These are phyloP conservation scores for Leptosphaerulina australis DNA, from an alignment of 2,329 filamentous ascomycete species.

Conservation along the genomic window DNA sequence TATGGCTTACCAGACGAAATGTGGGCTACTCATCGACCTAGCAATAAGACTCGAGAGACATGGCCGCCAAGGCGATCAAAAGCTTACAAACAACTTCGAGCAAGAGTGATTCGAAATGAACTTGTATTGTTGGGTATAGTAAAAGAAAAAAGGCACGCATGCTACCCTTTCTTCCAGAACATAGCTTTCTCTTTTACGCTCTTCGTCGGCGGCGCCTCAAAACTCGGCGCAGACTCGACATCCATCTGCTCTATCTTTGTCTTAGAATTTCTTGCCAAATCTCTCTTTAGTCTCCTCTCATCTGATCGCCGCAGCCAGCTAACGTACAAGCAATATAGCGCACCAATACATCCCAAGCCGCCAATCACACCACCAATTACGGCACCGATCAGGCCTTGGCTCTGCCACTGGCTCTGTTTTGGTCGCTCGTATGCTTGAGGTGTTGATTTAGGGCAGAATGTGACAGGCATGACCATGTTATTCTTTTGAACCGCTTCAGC, in stretches of 20 bases:
- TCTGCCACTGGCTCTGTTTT: conserved; percentile 37
- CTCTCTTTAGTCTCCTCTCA: conserved; percentile 35
- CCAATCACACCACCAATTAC: conserved; percentile 49
- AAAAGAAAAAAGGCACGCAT: not conserved
- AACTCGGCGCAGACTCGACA: conserved; percentile 40
- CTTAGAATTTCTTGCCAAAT: conserved; percentile 34
- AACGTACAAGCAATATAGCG: conserved; percentile 38
- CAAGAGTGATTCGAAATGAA: not conserved
- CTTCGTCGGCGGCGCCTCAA: conserved; percentile 41
- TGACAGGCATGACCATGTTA: conserved; percentile 50
- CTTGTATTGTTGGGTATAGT: conserved; percentile 1
- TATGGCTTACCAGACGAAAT: too few relatives aligned
- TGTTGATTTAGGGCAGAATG: conserved; percentile 49
- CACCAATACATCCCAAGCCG: conserved; percentile 38
- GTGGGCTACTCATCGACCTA: too few relatives aligned
- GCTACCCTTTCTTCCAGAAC: conserved; percentile 43
- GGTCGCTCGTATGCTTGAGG: conserved; percentile 44
- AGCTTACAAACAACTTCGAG: too few relatives aligned
- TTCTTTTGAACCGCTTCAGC: conserved; percentile 49
- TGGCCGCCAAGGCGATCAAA: too few relatives aligned
- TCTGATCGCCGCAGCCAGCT: conserved; percentile 38
- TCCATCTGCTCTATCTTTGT: conserved; percentile 43
- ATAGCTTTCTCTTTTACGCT: conserved; percentile 31
- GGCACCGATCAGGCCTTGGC: conserved; percentile 47
- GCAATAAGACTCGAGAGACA: too few relatives aligned